phyloP scores from a whole-genome alignment of 768 basidiomycete species.

The Pleurotus citrinopileatus region DNA sequence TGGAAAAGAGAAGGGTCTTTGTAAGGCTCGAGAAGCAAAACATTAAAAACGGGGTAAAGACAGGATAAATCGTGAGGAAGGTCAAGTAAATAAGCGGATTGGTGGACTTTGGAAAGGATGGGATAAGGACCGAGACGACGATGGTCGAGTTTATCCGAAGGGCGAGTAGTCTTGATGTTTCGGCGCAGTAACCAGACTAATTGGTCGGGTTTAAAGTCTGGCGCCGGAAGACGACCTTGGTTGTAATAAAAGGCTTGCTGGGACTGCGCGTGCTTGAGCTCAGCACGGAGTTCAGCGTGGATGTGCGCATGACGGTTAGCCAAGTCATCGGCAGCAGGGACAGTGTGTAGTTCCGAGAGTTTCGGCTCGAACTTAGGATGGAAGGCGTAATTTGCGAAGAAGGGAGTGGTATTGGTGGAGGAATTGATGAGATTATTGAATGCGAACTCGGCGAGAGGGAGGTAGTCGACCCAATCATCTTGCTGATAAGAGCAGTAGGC shows the following conservation, averaged over 20 bases:
- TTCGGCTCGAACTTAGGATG: slow-evolving; percentile 28
- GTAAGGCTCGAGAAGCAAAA: slow-evolving; percentile 32
- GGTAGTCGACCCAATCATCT: slow-evolving; percentile 37
- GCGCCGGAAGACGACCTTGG: slow-evolving; percentile 18
- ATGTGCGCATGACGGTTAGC: slow-evolving; percentile 24
- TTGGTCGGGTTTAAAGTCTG: slow-evolving; percentile 27
- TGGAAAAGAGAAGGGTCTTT: slow-evolving; percentile 29
- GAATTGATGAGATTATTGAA: slow-evolving; percentile 34
- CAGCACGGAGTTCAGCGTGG: slow-evolving; percentile 29
- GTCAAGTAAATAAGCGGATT: slow-evolving; percentile 24
- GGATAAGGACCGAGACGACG: slow-evolving; percentile 25
- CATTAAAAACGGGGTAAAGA: slow-evolving; percentile 39
- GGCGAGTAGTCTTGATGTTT: slow-evolving; percentile 37
- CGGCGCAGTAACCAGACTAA: slow-evolving; percentile 33
- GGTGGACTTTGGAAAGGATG: neutral
- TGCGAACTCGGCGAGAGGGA: slow-evolving; percentile 38
- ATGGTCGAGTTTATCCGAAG: slow-evolving; percentile 36
- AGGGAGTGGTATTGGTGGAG: slow-evolving; percentile 32
- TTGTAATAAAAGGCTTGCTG: slow-evolving; percentile 26
- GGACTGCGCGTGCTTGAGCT: slow-evolving; percentile 28
- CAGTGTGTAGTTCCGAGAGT: slow-evolving; percentile 23
- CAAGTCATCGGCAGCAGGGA: slow-evolving; percentile 29
- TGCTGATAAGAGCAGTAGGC: slow-evolving; percentile 34
- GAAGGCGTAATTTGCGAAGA: slow-evolving; percentile 31
- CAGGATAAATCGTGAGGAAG: slow-evolving; percentile 27